Conservation (phyloP, 164 flowering plant genomes). For the Paratinospora sagittata region DNA sequence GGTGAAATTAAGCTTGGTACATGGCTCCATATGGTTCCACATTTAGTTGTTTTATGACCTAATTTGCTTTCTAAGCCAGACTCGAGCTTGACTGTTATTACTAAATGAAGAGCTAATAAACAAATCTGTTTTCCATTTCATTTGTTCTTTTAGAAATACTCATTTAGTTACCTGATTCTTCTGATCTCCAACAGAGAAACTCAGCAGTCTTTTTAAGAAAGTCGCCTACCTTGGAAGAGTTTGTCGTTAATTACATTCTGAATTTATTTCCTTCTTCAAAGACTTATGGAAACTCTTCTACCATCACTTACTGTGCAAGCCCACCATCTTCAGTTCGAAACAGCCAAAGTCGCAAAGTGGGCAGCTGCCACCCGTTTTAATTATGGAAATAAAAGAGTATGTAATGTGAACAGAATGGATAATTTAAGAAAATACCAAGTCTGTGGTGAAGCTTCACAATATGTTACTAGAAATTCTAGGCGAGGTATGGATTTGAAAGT, state of each 20-base stretch:
- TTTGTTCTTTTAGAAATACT: background rate
- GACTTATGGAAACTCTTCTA: slow-evolving; percentile 39
- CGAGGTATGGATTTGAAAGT: slow-evolving; percentile 18
- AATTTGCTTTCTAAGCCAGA: too few species aligned
- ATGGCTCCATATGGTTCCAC: background rate
- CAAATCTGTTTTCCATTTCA: background rate
- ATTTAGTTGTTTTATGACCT: background rate
- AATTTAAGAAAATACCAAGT: slow-evolving; percentile 14
- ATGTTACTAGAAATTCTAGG: slow-evolving; percentile 8
- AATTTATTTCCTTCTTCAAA: slow-evolving; percentile 7
- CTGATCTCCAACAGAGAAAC: slow-evolving; percentile 13
- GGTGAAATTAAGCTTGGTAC: background rate
- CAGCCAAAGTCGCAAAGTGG: slow-evolving; percentile 19
- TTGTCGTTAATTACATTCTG: slow-evolving; percentile 1
- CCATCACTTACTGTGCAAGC: slow-evolving; percentile 23
- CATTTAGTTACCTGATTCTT: slow-evolving; percentile 10
- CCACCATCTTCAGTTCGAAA: slow-evolving; percentile 17
- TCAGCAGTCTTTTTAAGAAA: slow-evolving; percentile 5
- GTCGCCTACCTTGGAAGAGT: slow-evolving; percentile 9
- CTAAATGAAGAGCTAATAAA: background rate
- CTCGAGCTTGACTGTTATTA: background rate
- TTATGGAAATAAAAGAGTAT: slow-evolving; percentile 11
- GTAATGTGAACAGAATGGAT: slow-evolving; percentile 17
- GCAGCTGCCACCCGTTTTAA: slow-evolving; percentile 6
- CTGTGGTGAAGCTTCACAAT: slow-evolving; percentile 7